Percentiles rank a stretch among this genome's conserved stretches.
Evolutionary conservation across 805 yeast species (phyloP).

Genomic region (Cyberlindnera mycetangii): DNA sequence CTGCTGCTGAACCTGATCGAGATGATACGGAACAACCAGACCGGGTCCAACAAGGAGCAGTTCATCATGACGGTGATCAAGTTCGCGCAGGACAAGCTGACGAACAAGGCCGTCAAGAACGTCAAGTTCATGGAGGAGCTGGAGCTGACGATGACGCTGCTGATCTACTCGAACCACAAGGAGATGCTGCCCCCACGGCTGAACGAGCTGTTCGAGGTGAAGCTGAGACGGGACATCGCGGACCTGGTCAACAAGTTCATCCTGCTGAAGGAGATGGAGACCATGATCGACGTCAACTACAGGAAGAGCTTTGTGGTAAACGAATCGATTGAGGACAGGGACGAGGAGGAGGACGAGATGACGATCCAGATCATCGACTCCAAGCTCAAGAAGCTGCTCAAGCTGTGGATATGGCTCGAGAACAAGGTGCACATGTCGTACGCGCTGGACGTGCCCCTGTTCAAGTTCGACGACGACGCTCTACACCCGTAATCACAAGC

Average conservation of each 20-base stretch:
- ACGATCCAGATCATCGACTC: slow-evolving; percentile 19
- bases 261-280: slow-evolving; percentile 29
- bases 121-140: slow-evolving; percentile 62
- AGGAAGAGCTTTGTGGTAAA: not conserved
- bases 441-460: slow-evolving; percentile 8
- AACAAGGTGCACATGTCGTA: slow-evolving; percentile 31
- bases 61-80: slow-evolving; percentile 53
- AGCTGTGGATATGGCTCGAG: slow-evolving; percentile 65
- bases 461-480: slow-evolving; percentile 28
- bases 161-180: slow-evolving; percentile 44
- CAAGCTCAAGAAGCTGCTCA: slow-evolving; percentile 50
- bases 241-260: slow-evolving; percentile 67
- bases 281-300: slow-evolving; percentile 15
- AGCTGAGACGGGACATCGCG: slow-evolving; percentile 64
- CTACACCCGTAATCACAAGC: too few relatives aligned
- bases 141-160: slow-evolving; percentile 80
- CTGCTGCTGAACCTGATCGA: slow-evolving; percentile 75
- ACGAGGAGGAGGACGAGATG: slow-evolving; percentile 9
- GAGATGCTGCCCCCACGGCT: slow-evolving; percentile 50
- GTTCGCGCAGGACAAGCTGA: slow-evolving; percentile 61
- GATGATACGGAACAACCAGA: slow-evolving; percentile 46
- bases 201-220: slow-evolving; percentile 52
- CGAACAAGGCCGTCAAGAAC: slow-evolving; percentile 58
- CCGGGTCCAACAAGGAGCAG: slow-evolving; percentile 36
- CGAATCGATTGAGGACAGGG: not conserved